phyloP scores from a whole-genome alignment of 129 eudicot genomes.

The Flaveria ramosissima region DNA sequence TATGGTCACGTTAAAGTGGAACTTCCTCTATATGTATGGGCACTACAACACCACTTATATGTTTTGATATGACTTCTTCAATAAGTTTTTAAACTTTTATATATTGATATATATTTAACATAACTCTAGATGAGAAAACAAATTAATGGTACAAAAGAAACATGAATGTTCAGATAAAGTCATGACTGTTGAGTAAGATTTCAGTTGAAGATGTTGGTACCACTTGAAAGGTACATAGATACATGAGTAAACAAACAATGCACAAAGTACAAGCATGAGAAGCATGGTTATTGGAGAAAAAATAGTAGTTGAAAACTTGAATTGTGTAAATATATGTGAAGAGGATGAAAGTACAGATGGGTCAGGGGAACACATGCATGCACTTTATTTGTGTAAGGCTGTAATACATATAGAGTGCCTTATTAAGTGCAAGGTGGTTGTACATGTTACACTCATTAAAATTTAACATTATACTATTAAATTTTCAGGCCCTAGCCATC shows the following conservation, averaged over 20 bases:
- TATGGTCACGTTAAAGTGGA: conserved; percentile 4
- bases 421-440: conserved; percentile 49
- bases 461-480: conserved; percentile 29
- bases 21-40: neutral
- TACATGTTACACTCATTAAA: conserved; percentile 30
- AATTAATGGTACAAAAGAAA: neutral
- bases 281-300: neutral
- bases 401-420: conserved; percentile 6
- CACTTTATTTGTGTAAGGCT: conserved; percentile 29
- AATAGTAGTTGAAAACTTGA: neutral
- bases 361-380: conserved; percentile 36
- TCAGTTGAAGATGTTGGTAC: neutral
- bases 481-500: conserved; percentile 34
- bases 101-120: neutral
- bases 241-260: conserved; percentile 12
- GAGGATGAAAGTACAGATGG: conserved; percentile 25
- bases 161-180: neutral
- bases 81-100: neutral
- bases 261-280: conserved; percentile 8
- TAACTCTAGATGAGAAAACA: neutral
- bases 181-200: neutral
- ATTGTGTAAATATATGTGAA: neutral
- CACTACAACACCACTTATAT: conserved; percentile 1
- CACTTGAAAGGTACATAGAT: neutral
- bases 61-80: conserved; percentile 6